phyloP scores from a whole-genome alignment of 495 filamentous ascomycete species.

The Neurospora sp. region DNA sequence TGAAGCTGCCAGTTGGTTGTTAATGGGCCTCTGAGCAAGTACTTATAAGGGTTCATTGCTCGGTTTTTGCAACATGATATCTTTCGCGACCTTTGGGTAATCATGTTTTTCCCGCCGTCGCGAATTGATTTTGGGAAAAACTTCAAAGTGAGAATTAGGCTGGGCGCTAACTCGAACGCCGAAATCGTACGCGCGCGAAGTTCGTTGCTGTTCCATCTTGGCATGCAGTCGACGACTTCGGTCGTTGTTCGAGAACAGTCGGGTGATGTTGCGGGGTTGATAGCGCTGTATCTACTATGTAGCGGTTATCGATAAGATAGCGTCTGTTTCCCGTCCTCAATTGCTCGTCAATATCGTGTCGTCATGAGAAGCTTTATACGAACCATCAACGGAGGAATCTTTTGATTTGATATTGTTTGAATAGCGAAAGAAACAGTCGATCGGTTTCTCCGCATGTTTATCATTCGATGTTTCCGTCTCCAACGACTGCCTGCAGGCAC shows the following conservation, averaged over 20 bases:
- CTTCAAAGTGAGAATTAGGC: neutral
- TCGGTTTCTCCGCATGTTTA: neutral
- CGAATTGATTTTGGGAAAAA: neutral
- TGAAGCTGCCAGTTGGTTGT: neutral
- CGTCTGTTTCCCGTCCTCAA: neutral
- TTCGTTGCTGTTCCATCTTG: neutral
- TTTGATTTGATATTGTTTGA: neutral
- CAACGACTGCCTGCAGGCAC: neutral
- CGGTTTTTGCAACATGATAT: neutral
- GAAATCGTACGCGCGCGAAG: neutral
- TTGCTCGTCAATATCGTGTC: neutral
- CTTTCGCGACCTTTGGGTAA: neutral
- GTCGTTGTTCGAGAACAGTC: neutral
- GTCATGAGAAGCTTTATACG: neutral
- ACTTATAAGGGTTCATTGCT: neutral
- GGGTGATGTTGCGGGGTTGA: neutral
- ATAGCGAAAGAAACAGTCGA: neutral
- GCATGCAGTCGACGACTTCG: neutral
- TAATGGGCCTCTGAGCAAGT: rapidly evolving
- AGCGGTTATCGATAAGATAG: neutral
- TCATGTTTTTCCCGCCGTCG: neutral
- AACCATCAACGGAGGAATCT: neutral
- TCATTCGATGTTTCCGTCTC: neutral
- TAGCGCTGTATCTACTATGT: neutral
- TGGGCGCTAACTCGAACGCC: neutral